These are phyloP conservation scores for Talaromyces sp. DNA, from an alignment of 2,329 filamentous ascomycete genomes.

Conservation along the genomic window DNA sequence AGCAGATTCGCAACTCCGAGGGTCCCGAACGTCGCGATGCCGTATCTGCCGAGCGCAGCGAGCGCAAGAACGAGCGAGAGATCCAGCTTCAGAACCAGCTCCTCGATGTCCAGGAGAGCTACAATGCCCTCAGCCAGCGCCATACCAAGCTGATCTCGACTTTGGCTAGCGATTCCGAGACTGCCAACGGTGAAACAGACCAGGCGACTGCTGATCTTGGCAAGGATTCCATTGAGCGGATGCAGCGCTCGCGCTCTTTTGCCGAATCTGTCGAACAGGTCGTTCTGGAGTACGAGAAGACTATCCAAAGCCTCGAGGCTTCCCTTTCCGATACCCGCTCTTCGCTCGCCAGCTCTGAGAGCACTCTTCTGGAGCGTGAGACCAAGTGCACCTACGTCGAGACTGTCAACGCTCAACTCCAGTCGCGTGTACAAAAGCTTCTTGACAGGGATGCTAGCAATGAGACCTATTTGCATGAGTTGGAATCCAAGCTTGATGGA, in stretches of 20 bases:
- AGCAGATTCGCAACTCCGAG: conserved; percentile 88
- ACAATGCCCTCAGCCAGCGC: conserved; percentile 83
- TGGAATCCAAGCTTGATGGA: conserved; percentile 87
- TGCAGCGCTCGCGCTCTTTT: conserved; percentile 95
- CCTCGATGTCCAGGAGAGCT: conserved; percentile 91
- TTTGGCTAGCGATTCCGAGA: conserved; percentile 80
- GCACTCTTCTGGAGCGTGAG: conserved; percentile 85
- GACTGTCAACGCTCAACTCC: conserved; percentile 86
- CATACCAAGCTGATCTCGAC: conserved; percentile 96
- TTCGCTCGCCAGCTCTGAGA: conserved; percentile 82
- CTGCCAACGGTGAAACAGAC: conserved; percentile 45
- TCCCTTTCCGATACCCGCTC: conserved; percentile 86
- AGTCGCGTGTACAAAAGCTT: conserved; percentile 86
- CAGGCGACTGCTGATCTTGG: conserved; percentile 60
- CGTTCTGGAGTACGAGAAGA: conserved; percentile 97
- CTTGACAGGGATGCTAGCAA: conserved; percentile 89
- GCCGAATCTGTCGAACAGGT: conserved; percentile 95
- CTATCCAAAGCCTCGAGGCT: conserved; percentile 89
- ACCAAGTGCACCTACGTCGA: conserved; percentile 92
- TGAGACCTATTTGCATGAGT: conserved; percentile 87
- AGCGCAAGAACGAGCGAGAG: conserved; percentile 82
- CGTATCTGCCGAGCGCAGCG: conserved; percentile 68
- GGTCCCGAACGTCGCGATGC: conserved; percentile 61
- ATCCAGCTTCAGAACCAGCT: conserved; percentile 91
- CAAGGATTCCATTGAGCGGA: conserved; percentile 79